phyloP scores from a whole-genome alignment of 2,329 filamentous ascomycete genomes.

The Colletotrichum cordylinicola region DNA sequence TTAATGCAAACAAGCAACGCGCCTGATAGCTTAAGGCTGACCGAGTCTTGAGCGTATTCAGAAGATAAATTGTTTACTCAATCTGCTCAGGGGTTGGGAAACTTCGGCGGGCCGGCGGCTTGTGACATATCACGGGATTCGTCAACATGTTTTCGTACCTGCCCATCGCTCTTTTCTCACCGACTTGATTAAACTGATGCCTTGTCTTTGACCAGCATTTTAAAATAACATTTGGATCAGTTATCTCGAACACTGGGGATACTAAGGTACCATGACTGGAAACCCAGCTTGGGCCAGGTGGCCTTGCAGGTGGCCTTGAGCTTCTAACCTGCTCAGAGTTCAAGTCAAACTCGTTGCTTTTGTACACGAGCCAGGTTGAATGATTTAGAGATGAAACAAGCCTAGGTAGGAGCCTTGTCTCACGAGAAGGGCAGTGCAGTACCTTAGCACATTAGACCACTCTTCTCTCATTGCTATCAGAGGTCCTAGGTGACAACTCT shows the following conservation, averaged over 20 bases:
- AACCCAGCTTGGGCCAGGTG: not conserved
- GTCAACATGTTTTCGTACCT: accelerated
- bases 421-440: not conserved
- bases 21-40: not conserved
- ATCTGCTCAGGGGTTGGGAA: not conserved
- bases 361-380: too few relatives aligned
- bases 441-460: not conserved
- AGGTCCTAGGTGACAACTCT: not conserved
- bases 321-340: not conserved
- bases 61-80: not conserved
- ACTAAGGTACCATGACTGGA: accelerated
- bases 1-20: accelerated
- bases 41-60: not conserved
- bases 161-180: accelerated
- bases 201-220: accelerated
- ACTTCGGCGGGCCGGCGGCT: not conserved
- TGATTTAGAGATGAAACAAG: not conserved
- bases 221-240: not conserved
- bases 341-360: too few relatives aligned
- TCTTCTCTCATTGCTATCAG: not conserved
- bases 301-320: not conserved
- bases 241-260: not conserved
- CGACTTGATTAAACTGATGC: not conserved
- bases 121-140: accelerated
- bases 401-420: not conserved